A percentile compares a stretch with the other conserved stretches of the same genome.
These are phyloP conservation scores for Oidiodendron maius DNA, from an alignment of 495 filamentous ascomycete genomes.

Conservation along the genomic window DNA sequence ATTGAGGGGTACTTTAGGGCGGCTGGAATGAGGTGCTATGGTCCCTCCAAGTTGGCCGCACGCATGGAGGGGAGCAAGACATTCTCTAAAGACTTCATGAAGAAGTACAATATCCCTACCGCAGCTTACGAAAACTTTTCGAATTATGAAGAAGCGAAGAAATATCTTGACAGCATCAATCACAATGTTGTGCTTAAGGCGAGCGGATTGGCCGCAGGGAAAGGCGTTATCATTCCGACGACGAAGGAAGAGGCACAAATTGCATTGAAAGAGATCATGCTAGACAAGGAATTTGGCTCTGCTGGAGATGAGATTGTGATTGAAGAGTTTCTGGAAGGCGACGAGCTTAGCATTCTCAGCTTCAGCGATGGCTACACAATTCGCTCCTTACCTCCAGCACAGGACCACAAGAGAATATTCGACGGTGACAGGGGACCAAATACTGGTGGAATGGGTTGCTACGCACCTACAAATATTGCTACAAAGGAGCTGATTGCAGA, in stretches of 20 bases:
- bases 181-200: constrained; percentile 79
- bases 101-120: constrained; percentile 82
- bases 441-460: constrained; percentile 97
- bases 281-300: constrained; percentile 76
- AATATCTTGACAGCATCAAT: constrained; percentile 67
- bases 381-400: constrained; percentile 79
- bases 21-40: constrained; percentile 78
- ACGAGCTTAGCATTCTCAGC: constrained; percentile 85
- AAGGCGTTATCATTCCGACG: constrained; percentile 72
- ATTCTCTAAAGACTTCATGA: constrained; percentile 98
- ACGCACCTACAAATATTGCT: constrained; percentile 83
- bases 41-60: constrained; percentile 79
- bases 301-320: constrained; percentile 94
- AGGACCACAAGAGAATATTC: constrained; percentile 92
- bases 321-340: constrained; percentile 87
- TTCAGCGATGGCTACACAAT: constrained; percentile 90
- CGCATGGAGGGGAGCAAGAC: constrained; percentile 94
- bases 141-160: constrained; percentile 67
- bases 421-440: constrained; percentile 91
- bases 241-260: constrained; percentile 74
- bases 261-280: constrained; percentile 85
- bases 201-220: constrained; percentile 70
- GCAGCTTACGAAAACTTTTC: constrained; percentile 85
- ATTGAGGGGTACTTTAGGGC: constrained; percentile 77
- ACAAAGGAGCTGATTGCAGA: constrained; percentile 66